These are phyloP conservation scores for Penicillium ochrochloron DNA, from an alignment of 495 filamentous ascomycete species.

Conservation along the genomic window DNA sequence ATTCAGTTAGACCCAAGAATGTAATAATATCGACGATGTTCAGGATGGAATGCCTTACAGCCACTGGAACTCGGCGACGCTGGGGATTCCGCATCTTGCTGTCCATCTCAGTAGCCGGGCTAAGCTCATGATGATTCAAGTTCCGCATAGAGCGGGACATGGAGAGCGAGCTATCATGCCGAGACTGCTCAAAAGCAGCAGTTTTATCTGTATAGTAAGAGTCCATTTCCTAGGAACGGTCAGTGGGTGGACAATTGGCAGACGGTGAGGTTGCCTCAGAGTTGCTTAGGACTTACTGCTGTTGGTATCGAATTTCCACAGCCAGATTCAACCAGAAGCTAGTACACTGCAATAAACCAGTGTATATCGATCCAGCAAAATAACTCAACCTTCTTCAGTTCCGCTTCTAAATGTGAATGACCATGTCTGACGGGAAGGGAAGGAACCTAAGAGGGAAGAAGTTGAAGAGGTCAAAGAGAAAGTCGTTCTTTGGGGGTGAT, in stretches of 20 bases:
- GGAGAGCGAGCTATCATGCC: constrained; percentile 28
- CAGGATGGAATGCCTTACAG: constrained; percentile 56
- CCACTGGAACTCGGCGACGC: constrained; percentile 65
- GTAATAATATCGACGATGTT: constrained; percentile 10
- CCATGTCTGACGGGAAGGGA: constrained; percentile 14
- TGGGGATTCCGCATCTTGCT: constrained; percentile 41
- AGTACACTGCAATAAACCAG: constrained; percentile 4
- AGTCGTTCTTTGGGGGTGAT: constrained; percentile 24
- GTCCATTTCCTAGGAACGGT: constrained; percentile 38
- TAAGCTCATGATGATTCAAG: constrained; percentile 35
- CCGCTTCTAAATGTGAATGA: constrained; percentile 11
- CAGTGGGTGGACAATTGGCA: not conserved
- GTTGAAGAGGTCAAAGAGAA: constrained; percentile 13
- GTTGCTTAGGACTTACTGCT: constrained; percentile 1
- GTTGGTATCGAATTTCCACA: not conserved
- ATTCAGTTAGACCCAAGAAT: not conserved
- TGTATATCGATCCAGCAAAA: not conserved
- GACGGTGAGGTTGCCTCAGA: not conserved
- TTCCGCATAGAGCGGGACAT: constrained; percentile 34
- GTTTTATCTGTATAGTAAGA: constrained; percentile 40
- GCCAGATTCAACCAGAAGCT: not conserved
- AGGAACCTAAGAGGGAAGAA: constrained; percentile 17
- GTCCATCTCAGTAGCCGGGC: constrained; percentile 34
- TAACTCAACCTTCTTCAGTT: not conserved
- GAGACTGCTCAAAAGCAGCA: constrained; percentile 28